Conservation (phyloP, 257 asterid species). For the Salvia rosmarinus region DNA sequence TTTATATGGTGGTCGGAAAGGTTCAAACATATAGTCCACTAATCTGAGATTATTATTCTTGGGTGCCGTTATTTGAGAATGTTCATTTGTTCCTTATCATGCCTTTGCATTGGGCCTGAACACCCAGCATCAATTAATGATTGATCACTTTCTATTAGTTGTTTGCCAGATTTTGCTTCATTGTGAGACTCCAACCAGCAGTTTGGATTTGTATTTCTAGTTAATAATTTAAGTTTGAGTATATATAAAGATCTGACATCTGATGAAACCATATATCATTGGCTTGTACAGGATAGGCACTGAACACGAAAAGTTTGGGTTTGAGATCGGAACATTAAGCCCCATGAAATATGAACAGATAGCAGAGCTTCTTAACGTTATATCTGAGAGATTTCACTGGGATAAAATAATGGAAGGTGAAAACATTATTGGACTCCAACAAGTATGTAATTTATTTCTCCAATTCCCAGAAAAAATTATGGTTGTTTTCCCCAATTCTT, state of each 20-base stretch:
- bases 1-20: background rate
- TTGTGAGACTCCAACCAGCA: slow-evolving; percentile 2
- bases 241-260: slow-evolving; percentile 5
- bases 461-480: background rate
- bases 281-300: slow-evolving; percentile 83
- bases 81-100: slow-evolving; percentile 14
- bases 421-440: slow-evolving; percentile 86
- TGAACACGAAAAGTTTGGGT: slow-evolving; percentile 97
- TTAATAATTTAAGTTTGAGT: background rate
- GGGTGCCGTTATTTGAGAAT: background rate
- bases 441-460: slow-evolving; percentile 48
- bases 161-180: slow-evolving; percentile 2
- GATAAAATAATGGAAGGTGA: slow-evolving; percentile 96
- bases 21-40: background rate
- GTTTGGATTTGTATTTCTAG: slow-evolving; percentile 17
- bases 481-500: slow-evolving; percentile 13
- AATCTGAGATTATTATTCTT: slow-evolving; percentile 13
- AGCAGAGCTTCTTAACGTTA: slow-evolving; percentile 75
- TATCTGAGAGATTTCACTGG: slow-evolving; percentile 99
- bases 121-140: slow-evolving; percentile 16
- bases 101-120: background rate
- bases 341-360: slow-evolving; percentile 96
- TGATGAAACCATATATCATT: slow-evolving; percentile 22
- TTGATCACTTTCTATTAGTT: background rate
- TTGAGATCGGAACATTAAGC: slow-evolving; percentile 67